A percentile compares a stretch with the other conserved stretches of the same genome.
Evolutionary conservation across 768 basidiomycete species (phyloP).

Genomic region (Russula sp.): DNA sequence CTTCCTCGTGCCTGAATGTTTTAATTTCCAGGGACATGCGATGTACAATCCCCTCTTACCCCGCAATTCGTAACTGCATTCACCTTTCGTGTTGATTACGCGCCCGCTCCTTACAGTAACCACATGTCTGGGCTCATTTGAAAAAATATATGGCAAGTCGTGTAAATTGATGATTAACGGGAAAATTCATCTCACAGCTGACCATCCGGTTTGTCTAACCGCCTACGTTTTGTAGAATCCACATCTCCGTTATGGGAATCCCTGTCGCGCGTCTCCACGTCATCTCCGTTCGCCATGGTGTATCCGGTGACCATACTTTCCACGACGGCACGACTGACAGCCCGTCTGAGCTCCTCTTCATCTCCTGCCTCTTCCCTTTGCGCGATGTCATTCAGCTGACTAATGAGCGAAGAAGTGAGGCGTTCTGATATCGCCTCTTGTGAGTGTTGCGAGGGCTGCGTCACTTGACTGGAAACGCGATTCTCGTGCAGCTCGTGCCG

Average conservation of each 20-base stretch:
- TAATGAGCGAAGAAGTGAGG: constrained; percentile 62
- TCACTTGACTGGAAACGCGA: constrained; percentile 13
- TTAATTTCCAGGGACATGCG: background rate
- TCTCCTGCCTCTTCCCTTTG: constrained; percentile 50
- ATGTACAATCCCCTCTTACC: background rate
- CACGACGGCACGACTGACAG: constrained; percentile 60
- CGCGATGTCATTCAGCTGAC: constrained; percentile 62
- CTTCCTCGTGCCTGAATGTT: constrained; percentile 1
- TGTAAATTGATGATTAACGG: background rate
- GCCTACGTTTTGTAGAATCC: constrained; percentile 17
- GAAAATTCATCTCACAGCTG: background rate
- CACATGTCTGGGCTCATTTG: background rate
- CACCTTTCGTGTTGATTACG: background rate
- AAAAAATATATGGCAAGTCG: background rate
- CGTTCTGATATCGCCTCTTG: constrained; percentile 65
- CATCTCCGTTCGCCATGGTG: constrained; percentile 36
- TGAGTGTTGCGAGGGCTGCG: constrained; percentile 53
- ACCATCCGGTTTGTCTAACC: constrained; percentile 7
- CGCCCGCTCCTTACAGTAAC: background rate
- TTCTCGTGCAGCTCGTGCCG: constrained; percentile 17
- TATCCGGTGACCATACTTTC: constrained; percentile 61
- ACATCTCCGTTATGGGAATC: background rate
- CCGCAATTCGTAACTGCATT: constrained; percentile 3
- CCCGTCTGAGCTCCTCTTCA: constrained; percentile 46
- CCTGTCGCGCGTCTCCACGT: constrained; percentile 14